Evolutionary conservation across 2,329 filamentous ascomycete genomes (phyloP).

Genomic region (Chlorencoelia australis): DNA sequence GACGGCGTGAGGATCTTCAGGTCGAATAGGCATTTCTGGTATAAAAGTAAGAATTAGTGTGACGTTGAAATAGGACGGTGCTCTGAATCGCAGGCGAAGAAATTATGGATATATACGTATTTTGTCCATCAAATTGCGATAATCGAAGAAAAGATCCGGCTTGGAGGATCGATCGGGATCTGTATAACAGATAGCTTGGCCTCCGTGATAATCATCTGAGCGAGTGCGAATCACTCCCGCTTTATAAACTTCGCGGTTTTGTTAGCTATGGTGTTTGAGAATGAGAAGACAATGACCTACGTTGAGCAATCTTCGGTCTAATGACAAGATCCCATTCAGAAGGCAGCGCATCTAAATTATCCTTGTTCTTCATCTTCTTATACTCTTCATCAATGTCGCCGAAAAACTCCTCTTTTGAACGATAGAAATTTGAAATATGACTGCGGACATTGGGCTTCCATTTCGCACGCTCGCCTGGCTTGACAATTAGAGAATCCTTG

Average conservation of each 20-base stretch:
- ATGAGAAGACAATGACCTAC: constrained; percentile 13
- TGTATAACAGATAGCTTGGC: constrained; percentile 29
- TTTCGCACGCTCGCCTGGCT: constrained; percentile 32
- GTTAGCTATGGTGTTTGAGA: no score
- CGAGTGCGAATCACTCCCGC: constrained; percentile 33
- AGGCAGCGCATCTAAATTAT: constrained; percentile 25
- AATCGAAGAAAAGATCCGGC: constrained; percentile 37
- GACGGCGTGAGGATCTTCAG: constrained; percentile 28
- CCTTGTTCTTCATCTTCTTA: constrained; percentile 14
- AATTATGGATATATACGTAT: no score
- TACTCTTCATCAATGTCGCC: constrained; percentile 19
- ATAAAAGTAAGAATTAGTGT: no score
- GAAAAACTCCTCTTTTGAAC: constrained; percentile 29
- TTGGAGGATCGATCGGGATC: constrained; percentile 28
- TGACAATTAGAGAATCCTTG: constrained; percentile 30
- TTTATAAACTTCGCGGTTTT: constrained; percentile 37
- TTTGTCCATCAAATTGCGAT: constrained; percentile 19
- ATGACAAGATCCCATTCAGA: constrained; percentile 32
- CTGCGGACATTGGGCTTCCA: constrained; percentile 30
- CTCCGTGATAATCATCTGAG: constrained; percentile 23
- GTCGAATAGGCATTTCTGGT: constrained; percentile 19
- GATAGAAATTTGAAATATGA: constrained; percentile 29
- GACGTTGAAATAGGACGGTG: no score
- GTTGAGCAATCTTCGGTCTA: constrained; percentile 33
- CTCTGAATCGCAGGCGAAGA: no score